A percentile compares a stretch with the other conserved stretches of the same genome.
Evolutionary conservation across 371 early-diverging fungal species (phyloP).

Genomic region (Basidiobolus heterosporus): DNA sequence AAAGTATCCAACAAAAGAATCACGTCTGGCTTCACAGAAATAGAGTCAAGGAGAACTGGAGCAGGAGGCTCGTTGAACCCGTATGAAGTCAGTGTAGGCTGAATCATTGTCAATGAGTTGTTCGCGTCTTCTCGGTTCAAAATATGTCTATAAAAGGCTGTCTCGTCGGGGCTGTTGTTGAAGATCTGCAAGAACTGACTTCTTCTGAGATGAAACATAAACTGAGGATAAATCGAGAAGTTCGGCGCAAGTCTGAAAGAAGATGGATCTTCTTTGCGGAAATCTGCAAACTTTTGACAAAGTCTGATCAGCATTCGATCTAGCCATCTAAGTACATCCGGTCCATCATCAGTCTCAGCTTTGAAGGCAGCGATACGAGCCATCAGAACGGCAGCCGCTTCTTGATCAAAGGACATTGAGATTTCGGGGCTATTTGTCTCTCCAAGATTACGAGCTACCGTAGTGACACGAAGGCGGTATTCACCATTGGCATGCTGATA

Average conservation of each 20-base stretch:
- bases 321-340: slow-evolving; percentile 96
- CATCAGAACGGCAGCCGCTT: slow-evolving; percentile 97
- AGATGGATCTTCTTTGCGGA: slow-evolving; percentile 87
- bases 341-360: slow-evolving; percentile 93
- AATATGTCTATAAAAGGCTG: slow-evolving; percentile 88
- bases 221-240: slow-evolving; percentile 98
- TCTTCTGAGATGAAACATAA: slow-evolving; percentile 98
- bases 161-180: slow-evolving; percentile 98
- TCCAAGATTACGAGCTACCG: slow-evolving; percentile 84
- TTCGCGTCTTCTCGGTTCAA: slow-evolving; percentile 88
- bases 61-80: slow-evolving; percentile 75
- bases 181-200: slow-evolving; percentile 98
- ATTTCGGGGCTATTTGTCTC: slow-evolving; percentile 82
- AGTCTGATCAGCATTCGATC: slow-evolving; percentile 97
- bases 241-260: slow-evolving; percentile 85
- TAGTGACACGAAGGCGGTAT: slow-evolving; percentile 84
- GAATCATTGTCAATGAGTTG: slow-evolving; percentile 96
- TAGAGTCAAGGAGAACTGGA: slow-evolving; percentile 94
- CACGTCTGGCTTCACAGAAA: slow-evolving; percentile 89
- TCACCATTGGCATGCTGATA: slow-evolving; percentile 91
- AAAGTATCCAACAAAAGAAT: slow-evolving; percentile 96
- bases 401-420: slow-evolving; percentile 92
- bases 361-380: slow-evolving; percentile 95
- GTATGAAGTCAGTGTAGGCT: slow-evolving; percentile 93
- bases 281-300: slow-evolving; percentile 94